phyloP scores from a whole-genome alignment of 176 grass and related monocot species.

The Pharus latifolius region DNA sequence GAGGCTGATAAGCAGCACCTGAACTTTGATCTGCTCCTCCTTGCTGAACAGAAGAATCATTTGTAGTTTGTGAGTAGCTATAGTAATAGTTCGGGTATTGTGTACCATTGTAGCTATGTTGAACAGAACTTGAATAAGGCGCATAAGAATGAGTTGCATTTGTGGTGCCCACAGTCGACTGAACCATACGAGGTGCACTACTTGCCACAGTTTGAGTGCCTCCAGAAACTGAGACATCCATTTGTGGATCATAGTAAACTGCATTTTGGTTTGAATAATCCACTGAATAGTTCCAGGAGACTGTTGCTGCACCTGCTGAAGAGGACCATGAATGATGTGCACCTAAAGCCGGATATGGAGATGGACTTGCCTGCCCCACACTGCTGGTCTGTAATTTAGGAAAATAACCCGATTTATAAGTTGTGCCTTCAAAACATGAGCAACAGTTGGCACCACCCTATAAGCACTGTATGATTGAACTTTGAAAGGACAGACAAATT shows the following conservation, averaged over 20 bases:
- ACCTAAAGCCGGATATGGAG: conserved; percentile 39
- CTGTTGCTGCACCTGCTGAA: conserved; percentile 14
- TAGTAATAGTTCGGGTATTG: conserved; percentile 54
- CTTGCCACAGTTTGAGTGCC: conserved; percentile 41
- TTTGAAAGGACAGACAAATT: not conserved
- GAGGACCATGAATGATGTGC: conserved; percentile 27
- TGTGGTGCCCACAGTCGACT: not conserved
- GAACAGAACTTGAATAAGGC: conserved; percentile 34
- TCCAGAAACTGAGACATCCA: conserved; percentile 44
- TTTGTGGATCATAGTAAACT: conserved; percentile 66
- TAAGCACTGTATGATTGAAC: not conserved
- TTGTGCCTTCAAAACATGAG: not conserved
- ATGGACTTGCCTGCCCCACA: conserved; percentile 28
- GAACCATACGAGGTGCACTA: conserved; percentile 17
- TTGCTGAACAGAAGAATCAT: conserved; percentile 63
- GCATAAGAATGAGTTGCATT: conserved; percentile 30
- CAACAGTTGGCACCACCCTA: not conserved
- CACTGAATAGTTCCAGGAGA: conserved; percentile 45
- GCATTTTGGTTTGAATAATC: conserved; percentile 25
- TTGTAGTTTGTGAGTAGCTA: conserved; percentile 33
- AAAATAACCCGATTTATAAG: not conserved
- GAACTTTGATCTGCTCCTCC: conserved; percentile 72
- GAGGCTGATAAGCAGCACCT: conserved; percentile 89
- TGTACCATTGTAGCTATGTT: conserved; percentile 31
- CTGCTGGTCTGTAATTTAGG: conserved; percentile 24